These are phyloP conservation scores for Eucalyptus globulus DNA, from an alignment of 345 rosid species.

Conservation along the genomic window DNA sequence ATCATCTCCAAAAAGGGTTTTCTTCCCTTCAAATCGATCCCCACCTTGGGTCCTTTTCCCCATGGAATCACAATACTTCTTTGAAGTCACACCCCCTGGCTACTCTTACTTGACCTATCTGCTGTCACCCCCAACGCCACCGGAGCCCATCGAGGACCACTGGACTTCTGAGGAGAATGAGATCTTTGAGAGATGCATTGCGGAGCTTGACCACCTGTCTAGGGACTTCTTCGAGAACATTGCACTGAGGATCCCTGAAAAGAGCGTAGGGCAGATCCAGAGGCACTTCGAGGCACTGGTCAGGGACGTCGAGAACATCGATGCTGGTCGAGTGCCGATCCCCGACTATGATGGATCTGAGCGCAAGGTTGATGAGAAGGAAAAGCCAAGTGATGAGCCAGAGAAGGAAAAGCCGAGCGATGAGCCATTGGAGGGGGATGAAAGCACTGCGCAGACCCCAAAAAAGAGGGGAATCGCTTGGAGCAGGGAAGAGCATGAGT, in stretches of 20 bases:
- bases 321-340: background rate
- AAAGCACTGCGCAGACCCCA: background rate
- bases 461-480: background rate
- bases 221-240: background rate
- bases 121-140: background rate
- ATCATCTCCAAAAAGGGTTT: background rate
- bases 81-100: background rate
- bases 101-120: background rate
- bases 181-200: background rate
- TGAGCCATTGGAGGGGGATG: background rate
- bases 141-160: background rate
- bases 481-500: background rate
- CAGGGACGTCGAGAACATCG: background rate
- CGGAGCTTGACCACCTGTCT: background rate
- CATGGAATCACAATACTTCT: background rate
- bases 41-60: background rate
- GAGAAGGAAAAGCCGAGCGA: background rate
- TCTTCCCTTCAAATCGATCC: background rate
- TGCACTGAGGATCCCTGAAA: background rate
- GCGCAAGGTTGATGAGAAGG: background rate
- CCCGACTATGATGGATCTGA: background rate
- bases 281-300: background rate
- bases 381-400: background rate
- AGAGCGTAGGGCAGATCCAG: background rate
- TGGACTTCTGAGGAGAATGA: background rate